Base-by-base conservation (phyloP, 306 rosid species). In the Dalbergia oliveri region DNA sequence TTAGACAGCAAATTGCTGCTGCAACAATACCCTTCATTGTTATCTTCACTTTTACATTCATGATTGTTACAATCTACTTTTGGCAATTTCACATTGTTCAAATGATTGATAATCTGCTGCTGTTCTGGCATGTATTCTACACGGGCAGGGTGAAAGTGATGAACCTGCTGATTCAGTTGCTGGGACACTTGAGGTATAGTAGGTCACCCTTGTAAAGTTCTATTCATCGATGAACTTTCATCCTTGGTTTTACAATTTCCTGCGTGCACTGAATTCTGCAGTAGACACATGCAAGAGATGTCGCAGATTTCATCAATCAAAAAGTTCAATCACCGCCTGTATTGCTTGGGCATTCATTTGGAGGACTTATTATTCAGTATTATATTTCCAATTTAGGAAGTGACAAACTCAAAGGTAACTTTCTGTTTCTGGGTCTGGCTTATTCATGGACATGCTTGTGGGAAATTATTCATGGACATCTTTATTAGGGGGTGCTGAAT, bases 291-390 rank as follows among this genome's bases (percentile, higher is more conserved):
- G 93, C 96, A 78, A 83, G 89, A 74, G 96, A 91, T 84, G 76
- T 94, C 82, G 98, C 97, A 23, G 90, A 92, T 64, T 94, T 91
- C 82, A 90, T 94, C 79, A 39, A 78, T 79, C 81, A 34, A 61
- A 70, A 82, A 13, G 74, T 89, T 44, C 19, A 15, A 51, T 72
- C 78, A n/a, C 91, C 98, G 3, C 96, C 98, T 41, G 88, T 94
- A 10, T 86, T 94, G 84, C 71, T 94, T 21, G 98, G 98, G 18
- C 98, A 92, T 84, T 94, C 98, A 34, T 94, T 94, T 88, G 98
- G 97, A 61, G 98, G 94, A 58, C 97, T 94, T 51, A 92, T 90
- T 64, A 79, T 94, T 80, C 98, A 94, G 75, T 90, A 88, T 80
- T 92, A 90, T 76, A 67, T 90, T 85, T 89, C 96, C 67, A 81